phyloP scores from a whole-genome alignment of 1,284 basidiomycete genomes.

The Melampsora americana region DNA sequence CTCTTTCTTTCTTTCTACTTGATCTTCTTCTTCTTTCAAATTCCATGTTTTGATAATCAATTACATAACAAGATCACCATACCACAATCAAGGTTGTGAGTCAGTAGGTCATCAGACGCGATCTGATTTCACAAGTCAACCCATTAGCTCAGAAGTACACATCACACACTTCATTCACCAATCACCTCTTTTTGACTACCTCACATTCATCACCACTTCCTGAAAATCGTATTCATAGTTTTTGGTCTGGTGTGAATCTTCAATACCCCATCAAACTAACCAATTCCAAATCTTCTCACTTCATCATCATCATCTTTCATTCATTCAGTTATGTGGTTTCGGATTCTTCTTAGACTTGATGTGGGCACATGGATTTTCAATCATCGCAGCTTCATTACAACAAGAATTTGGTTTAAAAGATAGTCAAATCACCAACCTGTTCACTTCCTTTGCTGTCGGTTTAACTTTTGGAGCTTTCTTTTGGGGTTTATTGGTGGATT shows the following conservation, averaged over 20 bases:
- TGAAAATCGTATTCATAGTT: no score
- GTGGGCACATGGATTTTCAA: constrained; percentile 6
- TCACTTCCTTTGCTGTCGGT: not conserved
- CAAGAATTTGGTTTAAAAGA: not conserved
- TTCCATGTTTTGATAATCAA: no score
- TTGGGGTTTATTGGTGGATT: constrained; percentile 1
- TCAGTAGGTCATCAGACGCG: no score
- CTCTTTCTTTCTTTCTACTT: not conserved
- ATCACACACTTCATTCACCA: not conserved
- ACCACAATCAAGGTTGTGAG: no score
- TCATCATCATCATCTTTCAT: not conserved
- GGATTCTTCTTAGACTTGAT: constrained; percentile 1
- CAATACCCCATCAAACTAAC: no score
- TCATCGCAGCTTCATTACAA: constrained; percentile 1
- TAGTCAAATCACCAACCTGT: not conserved
- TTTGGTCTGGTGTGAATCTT: no score
- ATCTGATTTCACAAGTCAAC: no score
- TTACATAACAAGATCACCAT: no score
- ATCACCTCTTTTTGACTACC: not conserved
- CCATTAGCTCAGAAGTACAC: not conserved
- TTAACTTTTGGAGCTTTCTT: not conserved
- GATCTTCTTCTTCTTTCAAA: not conserved
- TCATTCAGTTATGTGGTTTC: not conserved
- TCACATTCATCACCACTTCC: no score
- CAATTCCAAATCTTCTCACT: not conserved